These are phyloP conservation scores for Scutellaria baicalensis DNA, from an alignment of 257 asterid genomes.

Conservation along the genomic window DNA sequence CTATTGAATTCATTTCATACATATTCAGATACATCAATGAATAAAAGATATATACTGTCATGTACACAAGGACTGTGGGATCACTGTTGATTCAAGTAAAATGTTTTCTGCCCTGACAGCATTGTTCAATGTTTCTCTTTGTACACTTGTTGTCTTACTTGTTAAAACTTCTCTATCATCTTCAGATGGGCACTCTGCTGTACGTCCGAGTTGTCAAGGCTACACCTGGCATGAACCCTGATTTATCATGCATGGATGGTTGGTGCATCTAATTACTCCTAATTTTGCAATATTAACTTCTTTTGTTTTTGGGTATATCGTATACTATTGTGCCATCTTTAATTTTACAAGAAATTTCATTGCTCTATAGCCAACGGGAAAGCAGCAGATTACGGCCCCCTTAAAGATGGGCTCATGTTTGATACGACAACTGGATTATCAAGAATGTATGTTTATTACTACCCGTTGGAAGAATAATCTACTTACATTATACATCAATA, in stretches of 20 bases:
- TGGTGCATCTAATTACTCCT: constrained; percentile 18
- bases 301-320: not conserved
- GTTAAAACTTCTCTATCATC: constrained; percentile 7
- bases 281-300: not conserved
- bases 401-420: constrained; percentile 88
- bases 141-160: constrained; percentile 4
- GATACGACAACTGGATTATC: constrained; percentile 91
- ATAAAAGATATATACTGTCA: not conserved
- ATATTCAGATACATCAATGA: not conserved
- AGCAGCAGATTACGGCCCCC: constrained; percentile 89
- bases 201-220: constrained; percentile 91
- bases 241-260: constrained; percentile 97
- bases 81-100: not conserved
- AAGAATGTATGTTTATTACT: constrained; percentile 44
- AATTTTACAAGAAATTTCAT: constrained; percentile 2
- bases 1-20: not conserved
- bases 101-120: not conserved
- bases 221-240: constrained; percentile 86
- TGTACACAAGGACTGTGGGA: not conserved
- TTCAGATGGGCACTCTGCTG: constrained; percentile 75
- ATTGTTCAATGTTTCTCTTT: not conserved
- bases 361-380: constrained; percentile 54
- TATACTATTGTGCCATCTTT: not conserved
- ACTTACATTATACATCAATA: not conserved
- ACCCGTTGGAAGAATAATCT: not conserved